These are phyloP conservation scores for Prillingera fragicola DNA, from an alignment of 1,284 basidiomycete genomes.

Conservation along the genomic window DNA sequence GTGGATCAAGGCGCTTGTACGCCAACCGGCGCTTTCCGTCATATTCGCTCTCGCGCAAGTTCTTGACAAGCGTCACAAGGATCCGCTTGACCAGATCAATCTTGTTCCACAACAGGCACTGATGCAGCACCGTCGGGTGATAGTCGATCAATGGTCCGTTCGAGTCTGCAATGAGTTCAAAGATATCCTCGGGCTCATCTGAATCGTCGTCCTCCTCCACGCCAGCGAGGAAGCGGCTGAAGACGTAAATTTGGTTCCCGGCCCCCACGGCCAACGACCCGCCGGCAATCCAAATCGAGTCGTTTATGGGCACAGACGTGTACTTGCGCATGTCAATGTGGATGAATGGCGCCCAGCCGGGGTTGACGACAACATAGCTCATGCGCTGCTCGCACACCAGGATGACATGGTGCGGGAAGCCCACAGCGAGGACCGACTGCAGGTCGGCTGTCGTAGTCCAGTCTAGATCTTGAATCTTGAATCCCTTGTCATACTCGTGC, in stretches of 20 bases:
- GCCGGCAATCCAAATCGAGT: slow-evolving; percentile 79
- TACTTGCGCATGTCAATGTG: slow-evolving; percentile 66
- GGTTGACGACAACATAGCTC: slow-evolving; percentile 76
- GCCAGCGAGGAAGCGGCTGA: slow-evolving; percentile 41
- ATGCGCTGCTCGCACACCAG: slow-evolving; percentile 81
- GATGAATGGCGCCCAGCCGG: slow-evolving; percentile 71
- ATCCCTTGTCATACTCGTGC: slow-evolving; percentile 53
- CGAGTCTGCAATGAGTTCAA: slow-evolving; percentile 70
- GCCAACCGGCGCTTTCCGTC: slow-evolving; percentile 29
- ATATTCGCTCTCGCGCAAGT: slow-evolving; percentile 33
- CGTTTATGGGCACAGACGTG: slow-evolving; percentile 68
- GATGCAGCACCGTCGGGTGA: slow-evolving; percentile 85
- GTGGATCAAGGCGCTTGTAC: slow-evolving; percentile 35
- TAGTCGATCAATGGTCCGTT: slow-evolving; percentile 83
- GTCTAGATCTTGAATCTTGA: slow-evolving; percentile 71
- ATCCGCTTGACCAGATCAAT: slow-evolving; percentile 74
- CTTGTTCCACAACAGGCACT: slow-evolving; percentile 84
- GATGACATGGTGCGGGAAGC: slow-evolving; percentile 68
- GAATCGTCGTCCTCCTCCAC: slow-evolving; percentile 14
- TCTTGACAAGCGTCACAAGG: slow-evolving; percentile 60
- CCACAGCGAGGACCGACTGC: slow-evolving; percentile 82
- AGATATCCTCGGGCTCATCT: slow-evolving; percentile 54
- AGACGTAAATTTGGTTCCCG: slow-evolving; percentile 72
- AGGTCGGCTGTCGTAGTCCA: slow-evolving; percentile 86
- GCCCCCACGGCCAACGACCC: slow-evolving; percentile 63